phyloP scores from a whole-genome alignment of 805 yeast species.

The Osmozyma mogii region DNA sequence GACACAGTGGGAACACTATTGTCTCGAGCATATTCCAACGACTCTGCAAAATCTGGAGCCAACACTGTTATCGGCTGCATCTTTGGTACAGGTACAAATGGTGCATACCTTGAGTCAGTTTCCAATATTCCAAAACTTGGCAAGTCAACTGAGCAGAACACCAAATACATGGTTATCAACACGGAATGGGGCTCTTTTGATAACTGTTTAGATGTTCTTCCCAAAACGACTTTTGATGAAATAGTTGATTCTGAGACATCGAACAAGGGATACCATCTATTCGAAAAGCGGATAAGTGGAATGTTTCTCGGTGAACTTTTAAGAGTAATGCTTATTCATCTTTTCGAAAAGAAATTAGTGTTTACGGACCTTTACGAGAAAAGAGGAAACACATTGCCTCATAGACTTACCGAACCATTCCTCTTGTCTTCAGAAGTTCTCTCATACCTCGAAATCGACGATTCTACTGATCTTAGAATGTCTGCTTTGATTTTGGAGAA shows the following conservation, averaged over 20 bases:
- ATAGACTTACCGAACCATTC: slow-evolving; percentile 70
- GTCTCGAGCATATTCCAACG: slow-evolving; percentile 75
- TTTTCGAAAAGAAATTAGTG: slow-evolving; percentile 49
- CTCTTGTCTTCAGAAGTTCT: slow-evolving; percentile 75
- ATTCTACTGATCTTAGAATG: slow-evolving; percentile 60
- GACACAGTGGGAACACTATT: slow-evolving; percentile 94
- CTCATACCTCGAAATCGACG: slow-evolving; percentile 81
- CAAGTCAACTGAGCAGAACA: slow-evolving; percentile 37
- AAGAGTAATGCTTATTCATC: slow-evolving; percentile 64
- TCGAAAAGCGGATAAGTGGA: slow-evolving; percentile 88
- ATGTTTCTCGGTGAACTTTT: slow-evolving; percentile 90
- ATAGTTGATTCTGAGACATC: slow-evolving; percentile 65
- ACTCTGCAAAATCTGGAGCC: slow-evolving; percentile 53
- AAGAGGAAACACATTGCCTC: slow-evolving; percentile 42
- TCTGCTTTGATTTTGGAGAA: slow-evolving; percentile 63
- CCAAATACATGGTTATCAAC: slow-evolving; percentile 75
- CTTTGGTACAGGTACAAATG: slow-evolving; percentile 97
- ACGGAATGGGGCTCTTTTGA: slow-evolving; percentile 99
- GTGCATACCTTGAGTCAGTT: slow-evolving; percentile 80
- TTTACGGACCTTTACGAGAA: slow-evolving; percentile 43
- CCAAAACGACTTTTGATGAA: slow-evolving; percentile 70
- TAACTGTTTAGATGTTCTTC: slow-evolving; percentile 67
- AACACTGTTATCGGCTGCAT: slow-evolving; percentile 83
- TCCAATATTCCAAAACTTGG: slow-evolving; percentile 68
- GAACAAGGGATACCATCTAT: slow-evolving; percentile 82